A percentile compares a stretch with the other conserved stretches of the same genome.
phyloP scores from a whole-genome alignment of 1,139 yeast species.

The Zygoascus sp. region DNA sequence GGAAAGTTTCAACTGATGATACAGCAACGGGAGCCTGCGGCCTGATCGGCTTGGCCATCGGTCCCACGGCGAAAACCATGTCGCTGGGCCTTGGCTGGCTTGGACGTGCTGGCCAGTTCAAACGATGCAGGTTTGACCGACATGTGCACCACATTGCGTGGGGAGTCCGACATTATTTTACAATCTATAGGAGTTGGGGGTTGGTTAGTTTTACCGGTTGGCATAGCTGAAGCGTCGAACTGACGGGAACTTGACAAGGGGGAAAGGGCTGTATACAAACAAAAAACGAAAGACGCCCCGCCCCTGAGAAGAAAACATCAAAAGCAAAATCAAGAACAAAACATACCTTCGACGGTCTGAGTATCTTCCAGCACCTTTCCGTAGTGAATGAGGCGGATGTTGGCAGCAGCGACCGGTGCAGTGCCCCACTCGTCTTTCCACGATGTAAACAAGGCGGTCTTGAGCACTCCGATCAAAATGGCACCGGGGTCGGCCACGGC shows the following conservation, averaged over 20 bases:
- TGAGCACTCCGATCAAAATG: conserved; percentile 23
- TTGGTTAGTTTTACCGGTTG: too few species aligned
- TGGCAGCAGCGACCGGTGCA: conserved; percentile 22
- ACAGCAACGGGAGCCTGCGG: conserved; percentile 23
- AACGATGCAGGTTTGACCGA: conserved; percentile 32
- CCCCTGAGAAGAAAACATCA: background rate
- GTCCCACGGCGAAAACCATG: conserved; percentile 5
- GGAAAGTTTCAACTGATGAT: conserved; percentile 17
- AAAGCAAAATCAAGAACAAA: conserved; percentile 1
- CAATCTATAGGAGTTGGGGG: conserved; percentile 15
- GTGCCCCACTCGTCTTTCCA: conserved; percentile 29
- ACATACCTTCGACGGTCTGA: conserved; percentile 22
- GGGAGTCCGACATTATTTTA: conserved; percentile 17
- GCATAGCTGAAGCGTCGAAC: too few species aligned
- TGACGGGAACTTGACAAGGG: too few species aligned
- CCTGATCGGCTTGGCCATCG: conserved; percentile 13
- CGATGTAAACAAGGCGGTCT: conserved; percentile 21
- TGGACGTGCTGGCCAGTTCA: conserved; percentile 22
- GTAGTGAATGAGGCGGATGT: conserved; percentile 30
- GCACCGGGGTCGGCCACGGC: conserved; percentile 20
- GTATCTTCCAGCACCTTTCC: conserved; percentile 32
- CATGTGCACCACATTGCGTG: conserved; percentile 29
- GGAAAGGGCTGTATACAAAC: background rate
- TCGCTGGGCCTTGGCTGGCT: conserved; percentile 10
- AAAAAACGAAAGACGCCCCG: background rate